Evolutionary conservation across 108 stramenopile genomes (phyloP).

Genomic region (Asterionellopsis glacialis): DNA sequence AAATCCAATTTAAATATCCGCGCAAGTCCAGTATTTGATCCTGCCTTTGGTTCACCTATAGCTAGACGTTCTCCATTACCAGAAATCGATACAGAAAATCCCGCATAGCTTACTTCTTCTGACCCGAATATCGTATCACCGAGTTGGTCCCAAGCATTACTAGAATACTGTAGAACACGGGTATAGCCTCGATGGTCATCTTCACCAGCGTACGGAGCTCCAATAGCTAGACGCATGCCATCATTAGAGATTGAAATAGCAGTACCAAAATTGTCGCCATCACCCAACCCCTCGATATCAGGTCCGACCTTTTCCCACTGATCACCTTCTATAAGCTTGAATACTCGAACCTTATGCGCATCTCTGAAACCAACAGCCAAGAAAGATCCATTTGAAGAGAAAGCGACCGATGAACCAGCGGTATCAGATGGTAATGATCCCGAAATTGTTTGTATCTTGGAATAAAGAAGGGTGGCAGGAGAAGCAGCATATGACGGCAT

Average conservation of each 20-base stretch:
- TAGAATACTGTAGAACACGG: neutral
- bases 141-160: conserved; percentile 3
- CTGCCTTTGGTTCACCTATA: conserved; percentile 4
- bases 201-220: neutral
- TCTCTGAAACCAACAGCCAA: neutral
- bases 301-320: neutral
- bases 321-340: neutral
- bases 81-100: conserved; percentile 7
- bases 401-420: conserved; percentile 4
- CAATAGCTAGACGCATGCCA: neutral
- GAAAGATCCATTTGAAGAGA: neutral
- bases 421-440: neutral
- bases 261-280: neutral
- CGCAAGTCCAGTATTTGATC: neutral
- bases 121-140: neutral
- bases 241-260: conserved; percentile 4
- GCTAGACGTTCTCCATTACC: conserved; percentile 4
- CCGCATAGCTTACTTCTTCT: neutral
- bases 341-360: neutral
- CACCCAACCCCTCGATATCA: neutral
- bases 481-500: neutral
- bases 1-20: neutral
- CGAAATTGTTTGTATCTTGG: neutral
- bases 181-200: neutral
- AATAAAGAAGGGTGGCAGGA: neutral